Conservation (phyloP, 2,329 filamentous ascomycete species). For the Juglanconis oblonga region DNA sequence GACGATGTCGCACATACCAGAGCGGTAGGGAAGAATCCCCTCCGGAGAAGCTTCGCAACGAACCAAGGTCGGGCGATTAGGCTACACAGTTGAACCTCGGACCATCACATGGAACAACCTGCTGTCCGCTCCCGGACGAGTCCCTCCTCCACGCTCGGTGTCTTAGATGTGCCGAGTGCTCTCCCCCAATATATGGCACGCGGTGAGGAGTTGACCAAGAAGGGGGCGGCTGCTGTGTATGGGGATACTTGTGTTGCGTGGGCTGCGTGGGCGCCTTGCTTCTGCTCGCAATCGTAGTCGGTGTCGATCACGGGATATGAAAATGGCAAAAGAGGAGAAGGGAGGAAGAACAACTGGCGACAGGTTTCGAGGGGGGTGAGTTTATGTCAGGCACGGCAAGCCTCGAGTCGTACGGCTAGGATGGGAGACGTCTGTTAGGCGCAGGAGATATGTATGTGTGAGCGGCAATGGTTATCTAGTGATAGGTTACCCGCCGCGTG, state of each 20-base stretch:
- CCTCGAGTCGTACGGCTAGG: slow-evolving; percentile 19
- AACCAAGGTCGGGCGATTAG: slow-evolving; percentile 35
- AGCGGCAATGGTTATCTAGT: slow-evolving; percentile 27
- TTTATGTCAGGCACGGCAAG: slow-evolving; percentile 18
- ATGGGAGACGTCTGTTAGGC: slow-evolving; percentile 24
- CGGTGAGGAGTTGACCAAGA: slow-evolving; percentile 19
- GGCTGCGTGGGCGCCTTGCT: slow-evolving; percentile 9
- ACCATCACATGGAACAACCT: slow-evolving; percentile 40
- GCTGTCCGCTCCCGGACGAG: slow-evolving; percentile 36
- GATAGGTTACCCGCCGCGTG: slow-evolving; percentile 25
- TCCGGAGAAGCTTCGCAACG: slow-evolving; percentile 33
- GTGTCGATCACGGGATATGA: not conserved
- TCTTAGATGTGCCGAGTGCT: slow-evolving; percentile 20
- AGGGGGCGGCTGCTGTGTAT: slow-evolving; percentile 16
- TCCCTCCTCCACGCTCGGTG: slow-evolving; percentile 26
- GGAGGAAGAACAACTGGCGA: slow-evolving; percentile 15
- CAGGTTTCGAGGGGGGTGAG: slow-evolving; percentile 2
- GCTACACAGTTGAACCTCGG: slow-evolving; percentile 39
- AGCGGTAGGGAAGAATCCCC: slow-evolving; percentile 31
- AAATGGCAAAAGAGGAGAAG: slow-evolving; percentile 7
- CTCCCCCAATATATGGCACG: slow-evolving; percentile 10
- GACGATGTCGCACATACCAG: slow-evolving; percentile 37
- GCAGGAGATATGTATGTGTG: slow-evolving; percentile 29
- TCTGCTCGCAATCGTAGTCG: not conserved
- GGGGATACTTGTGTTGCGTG: slow-evolving; percentile 16